These are phyloP conservation scores for Metschnikowia drakensbergensis DNA, from an alignment of 805 yeast genomes.

Conservation along the genomic window DNA sequence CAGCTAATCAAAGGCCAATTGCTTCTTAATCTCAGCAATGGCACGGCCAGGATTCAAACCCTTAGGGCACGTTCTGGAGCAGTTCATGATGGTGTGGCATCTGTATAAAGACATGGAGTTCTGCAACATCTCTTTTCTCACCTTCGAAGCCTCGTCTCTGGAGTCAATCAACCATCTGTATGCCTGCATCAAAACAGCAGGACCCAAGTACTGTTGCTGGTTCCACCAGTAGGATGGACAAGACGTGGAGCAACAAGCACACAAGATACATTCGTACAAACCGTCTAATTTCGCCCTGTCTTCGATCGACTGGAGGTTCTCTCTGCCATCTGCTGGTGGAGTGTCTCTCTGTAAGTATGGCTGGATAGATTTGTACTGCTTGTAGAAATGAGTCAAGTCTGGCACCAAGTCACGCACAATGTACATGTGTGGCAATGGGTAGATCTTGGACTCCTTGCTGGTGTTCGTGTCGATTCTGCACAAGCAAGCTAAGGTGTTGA, in stretches of 20 bases:
- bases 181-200: slow-evolving; percentile 98
- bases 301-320: slow-evolving; percentile 82
- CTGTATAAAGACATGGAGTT: slow-evolving; percentile 97
- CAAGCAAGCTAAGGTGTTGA: slow-evolving; percentile 94
- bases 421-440: slow-evolving; percentile 97
- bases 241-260: slow-evolving; percentile 98
- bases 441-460: slow-evolving; percentile 74
- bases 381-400: slow-evolving; percentile 94
- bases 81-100: slow-evolving; percentile 99
- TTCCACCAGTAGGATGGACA: slow-evolving; percentile 99
- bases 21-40: slow-evolving; percentile 94
- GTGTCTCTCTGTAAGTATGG: slow-evolving; percentile 87
- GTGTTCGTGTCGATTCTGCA: slow-evolving; percentile 86
- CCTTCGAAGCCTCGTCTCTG: slow-evolving; percentile 82
- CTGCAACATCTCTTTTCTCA: slow-evolving; percentile 86
- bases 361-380: slow-evolving; percentile 97
- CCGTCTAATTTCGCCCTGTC: slow-evolving; percentile 98
- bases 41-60: slow-evolving; percentile 98
- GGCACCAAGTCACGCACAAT: slow-evolving; percentile 97
- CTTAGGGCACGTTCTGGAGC: slow-evolving; percentile 97
- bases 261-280: slow-evolving; percentile 91
- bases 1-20: slow-evolving; percentile 69
- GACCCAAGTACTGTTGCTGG: slow-evolving; percentile 97
- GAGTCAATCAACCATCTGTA: slow-evolving; percentile 98
- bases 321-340: slow-evolving; percentile 86